These are phyloP conservation scores for Macadamia integrifolia DNA, from an alignment of 164 flowering plant genomes.

Conservation along the genomic window DNA sequence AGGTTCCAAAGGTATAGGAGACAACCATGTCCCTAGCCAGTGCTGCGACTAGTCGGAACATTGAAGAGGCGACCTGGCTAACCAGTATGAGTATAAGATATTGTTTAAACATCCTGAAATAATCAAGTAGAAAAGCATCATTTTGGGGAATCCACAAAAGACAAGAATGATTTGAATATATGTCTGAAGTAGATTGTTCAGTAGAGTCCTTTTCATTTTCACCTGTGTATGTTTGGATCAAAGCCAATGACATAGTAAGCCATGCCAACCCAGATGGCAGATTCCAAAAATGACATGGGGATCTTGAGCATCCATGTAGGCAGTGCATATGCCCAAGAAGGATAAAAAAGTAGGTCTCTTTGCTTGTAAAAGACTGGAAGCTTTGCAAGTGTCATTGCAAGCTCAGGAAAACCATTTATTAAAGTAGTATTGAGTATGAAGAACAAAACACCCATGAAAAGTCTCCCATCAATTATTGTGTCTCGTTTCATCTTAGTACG, in stretches of 20 bases:
- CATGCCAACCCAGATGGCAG: slow-evolving; percentile 26
- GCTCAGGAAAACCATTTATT: slow-evolving; percentile 45
- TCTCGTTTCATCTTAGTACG: slow-evolving; percentile 26
- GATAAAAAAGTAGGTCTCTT: slow-evolving; percentile 47
- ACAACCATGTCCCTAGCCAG: slow-evolving; percentile 30
- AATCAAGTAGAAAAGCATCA: neutral
- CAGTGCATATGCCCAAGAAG: slow-evolving; percentile 56
- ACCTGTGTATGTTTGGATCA: slow-evolving; percentile 41
- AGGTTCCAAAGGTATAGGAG: slow-evolving; percentile 35
- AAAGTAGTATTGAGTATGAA: slow-evolving; percentile 18
- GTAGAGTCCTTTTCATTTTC: neutral
- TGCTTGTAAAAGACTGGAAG: slow-evolving; percentile 71
- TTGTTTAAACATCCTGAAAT: slow-evolving; percentile 40
- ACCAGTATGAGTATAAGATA: slow-evolving; percentile 23
- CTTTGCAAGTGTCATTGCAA: slow-evolving; percentile 32
- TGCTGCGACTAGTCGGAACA: slow-evolving; percentile 34
- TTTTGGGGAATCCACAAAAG: neutral
- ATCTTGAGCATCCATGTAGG: slow-evolving; percentile 35
- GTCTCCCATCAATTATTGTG: slow-evolving; percentile 28
- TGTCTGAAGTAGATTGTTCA: neutral
- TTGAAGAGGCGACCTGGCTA: slow-evolving; percentile 36
- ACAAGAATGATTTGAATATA: neutral
- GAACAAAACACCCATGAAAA: slow-evolving; percentile 43
- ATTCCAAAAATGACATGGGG: slow-evolving; percentile 33
- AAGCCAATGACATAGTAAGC: slow-evolving; percentile 41